Evolutionary conservation across 225 moss, liverwort and hornwort genomes (phyloP).

Genomic region (Marchantia polymorpha): DNA sequence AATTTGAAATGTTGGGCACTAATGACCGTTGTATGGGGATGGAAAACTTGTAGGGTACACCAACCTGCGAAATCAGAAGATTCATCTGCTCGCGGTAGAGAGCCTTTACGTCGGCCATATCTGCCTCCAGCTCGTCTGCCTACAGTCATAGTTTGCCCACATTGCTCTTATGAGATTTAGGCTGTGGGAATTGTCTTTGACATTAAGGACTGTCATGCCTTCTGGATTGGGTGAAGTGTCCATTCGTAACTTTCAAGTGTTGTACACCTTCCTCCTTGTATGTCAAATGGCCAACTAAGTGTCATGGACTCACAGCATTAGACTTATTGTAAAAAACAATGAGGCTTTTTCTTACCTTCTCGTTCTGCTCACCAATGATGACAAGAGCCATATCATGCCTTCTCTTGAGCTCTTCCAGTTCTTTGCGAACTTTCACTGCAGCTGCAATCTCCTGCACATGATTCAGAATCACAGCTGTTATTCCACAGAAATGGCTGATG

Average conservation of each 20-base stretch:
- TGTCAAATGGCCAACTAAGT: neutral
- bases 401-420: constrained; percentile 45
- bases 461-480: neutral
- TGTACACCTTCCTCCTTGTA: neutral
- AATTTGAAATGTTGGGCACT: too few species aligned
- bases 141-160: neutral
- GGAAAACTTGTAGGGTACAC: neutral
- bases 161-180: neutral
- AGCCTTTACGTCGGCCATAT: constrained; percentile 38
- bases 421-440: constrained; percentile 29
- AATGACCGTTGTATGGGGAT: neutral
- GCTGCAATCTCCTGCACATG: constrained; percentile 31
- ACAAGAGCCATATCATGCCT: constrained; percentile 45
- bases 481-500: neutral
- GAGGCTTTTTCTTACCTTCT: constrained; percentile 33
- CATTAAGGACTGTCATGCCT: neutral
- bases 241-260: neutral
- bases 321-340: neutral
- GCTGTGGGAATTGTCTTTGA: neutral
- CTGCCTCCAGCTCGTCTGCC: constrained; percentile 45
- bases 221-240: neutral
- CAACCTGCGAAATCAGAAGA: constrained; percentile 43
- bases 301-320: neutral
- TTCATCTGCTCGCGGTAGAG: constrained; percentile 46
- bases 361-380: constrained; percentile 45